These are phyloP conservation scores for Microbotryomycetes sp. DNA, from an alignment of 1,284 basidiomycete species.

Conservation along the genomic window DNA sequence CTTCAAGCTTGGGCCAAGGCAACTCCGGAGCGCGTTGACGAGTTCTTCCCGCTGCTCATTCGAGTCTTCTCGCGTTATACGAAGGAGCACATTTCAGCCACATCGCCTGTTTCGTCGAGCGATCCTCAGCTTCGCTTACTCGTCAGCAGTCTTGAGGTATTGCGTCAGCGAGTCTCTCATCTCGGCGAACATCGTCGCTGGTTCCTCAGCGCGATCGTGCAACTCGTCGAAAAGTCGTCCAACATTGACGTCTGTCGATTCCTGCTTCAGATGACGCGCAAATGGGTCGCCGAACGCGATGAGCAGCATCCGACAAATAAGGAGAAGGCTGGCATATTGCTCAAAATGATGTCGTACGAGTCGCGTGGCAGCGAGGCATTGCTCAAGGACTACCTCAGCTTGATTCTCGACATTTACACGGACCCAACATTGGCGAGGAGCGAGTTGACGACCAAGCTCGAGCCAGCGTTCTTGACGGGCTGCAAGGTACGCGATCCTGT, in stretches of 20 bases:
- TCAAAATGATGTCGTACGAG: constrained; percentile 88
- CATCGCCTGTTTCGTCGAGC: constrained; percentile 39
- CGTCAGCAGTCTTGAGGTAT: constrained; percentile 48
- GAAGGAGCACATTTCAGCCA: constrained; percentile 71
- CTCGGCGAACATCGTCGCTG: constrained; percentile 53
- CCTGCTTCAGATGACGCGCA: constrained; percentile 76
- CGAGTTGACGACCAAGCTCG: constrained; percentile 87
- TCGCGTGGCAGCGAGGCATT: constrained; percentile 58
- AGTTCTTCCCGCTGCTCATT: constrained; percentile 64
- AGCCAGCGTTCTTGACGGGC: constrained; percentile 88
- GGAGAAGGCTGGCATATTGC: constrained; percentile 83
- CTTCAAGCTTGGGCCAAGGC: constrained; percentile 81
- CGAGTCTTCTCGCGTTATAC: constrained; percentile 78
- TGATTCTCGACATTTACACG: constrained; percentile 92
- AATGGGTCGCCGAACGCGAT: constrained; percentile 82
- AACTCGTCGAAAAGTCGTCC: constrained; percentile 87
- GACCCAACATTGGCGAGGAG: constrained; percentile 77
- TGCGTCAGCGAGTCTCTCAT: constrained; percentile 48
- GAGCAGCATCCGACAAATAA: constrained; percentile 78
- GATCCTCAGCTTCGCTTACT: constrained; percentile 44
- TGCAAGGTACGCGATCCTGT: constrained; percentile 73
- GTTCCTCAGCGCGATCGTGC: constrained; percentile 64
- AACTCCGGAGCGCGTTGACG: constrained; percentile 75
- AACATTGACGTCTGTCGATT: constrained; percentile 72
- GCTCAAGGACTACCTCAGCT: constrained; percentile 75